phyloP scores from a whole-genome alignment of 345 rosid genomes.

The Eucalyptus curtisii region DNA sequence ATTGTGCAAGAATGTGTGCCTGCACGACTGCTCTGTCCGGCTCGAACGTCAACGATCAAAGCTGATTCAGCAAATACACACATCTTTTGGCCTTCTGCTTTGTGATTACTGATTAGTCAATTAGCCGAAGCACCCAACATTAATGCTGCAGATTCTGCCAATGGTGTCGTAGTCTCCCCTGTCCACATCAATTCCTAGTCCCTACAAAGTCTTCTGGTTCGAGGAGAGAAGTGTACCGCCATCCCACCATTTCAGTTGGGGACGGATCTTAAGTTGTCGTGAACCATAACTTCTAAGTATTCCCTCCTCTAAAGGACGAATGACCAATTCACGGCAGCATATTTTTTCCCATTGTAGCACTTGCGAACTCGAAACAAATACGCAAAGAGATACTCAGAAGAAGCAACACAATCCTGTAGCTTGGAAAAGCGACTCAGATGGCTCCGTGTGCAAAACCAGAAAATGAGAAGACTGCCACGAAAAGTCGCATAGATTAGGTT shows the following conservation, averaged over 20 bases:
- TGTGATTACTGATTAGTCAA: not conserved
- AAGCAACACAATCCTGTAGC: not conserved
- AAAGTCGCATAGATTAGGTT: not conserved
- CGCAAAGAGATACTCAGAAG: not conserved
- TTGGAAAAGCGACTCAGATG: not conserved
- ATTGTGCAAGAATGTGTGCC: not conserved
- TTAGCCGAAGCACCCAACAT: not conserved
- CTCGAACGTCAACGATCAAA: not conserved
- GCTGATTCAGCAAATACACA: not conserved
- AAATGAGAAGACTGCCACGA: not conserved
- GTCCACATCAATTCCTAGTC: not conserved
- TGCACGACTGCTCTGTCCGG: not conserved
- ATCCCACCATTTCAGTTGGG: not conserved
- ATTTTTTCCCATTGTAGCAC: not conserved
- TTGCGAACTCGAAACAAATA: not conserved
- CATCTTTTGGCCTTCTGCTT: not conserved
- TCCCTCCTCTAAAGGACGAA: not conserved
- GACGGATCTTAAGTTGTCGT: not conserved
- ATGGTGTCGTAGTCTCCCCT: not conserved
- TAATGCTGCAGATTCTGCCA: not conserved
- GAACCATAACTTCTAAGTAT: not conserved
- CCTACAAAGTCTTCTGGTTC: not conserved
- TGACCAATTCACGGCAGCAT: not conserved
- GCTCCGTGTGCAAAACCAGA: not conserved
- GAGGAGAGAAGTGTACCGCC: not conserved